Evolutionary conservation across 495 filamentous ascomycete genomes (phyloP), one percentile per base, ranked within the genome.

Genomic region (Lasiosphaeris hirsuta): DNA sequence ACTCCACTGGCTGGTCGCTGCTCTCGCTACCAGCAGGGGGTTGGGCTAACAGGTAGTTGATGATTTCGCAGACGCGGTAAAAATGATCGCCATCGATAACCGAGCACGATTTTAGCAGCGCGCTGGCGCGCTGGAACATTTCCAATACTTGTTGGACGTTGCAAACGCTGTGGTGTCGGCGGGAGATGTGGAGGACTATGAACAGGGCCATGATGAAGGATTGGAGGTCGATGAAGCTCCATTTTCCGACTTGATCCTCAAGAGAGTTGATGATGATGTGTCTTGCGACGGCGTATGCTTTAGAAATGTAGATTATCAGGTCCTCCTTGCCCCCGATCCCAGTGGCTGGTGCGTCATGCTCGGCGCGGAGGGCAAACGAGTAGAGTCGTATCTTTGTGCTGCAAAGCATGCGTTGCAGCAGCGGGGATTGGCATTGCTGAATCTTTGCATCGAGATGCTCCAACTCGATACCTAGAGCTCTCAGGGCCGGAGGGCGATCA

Each of bases 141-240:
- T n/a, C n/a, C n/a, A n/a, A n/a, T n/a, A n/a, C n/a, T n/a, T n/a
- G n/a, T n/a, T n/a, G n/a, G n/a, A 3, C 7, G 14, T 17, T 17
- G 7, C 9, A 7, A 17, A 17, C 17, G 42, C 5, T 45, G 7
- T 19, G 9, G 42, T 45, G 10, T 4, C 42, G 2, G 7, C 42
- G 14, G 6, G 42, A n/a, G 6, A 45, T 45, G 42, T 45, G 15
- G 9, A 14, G 42, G 10, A 45, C 42, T 2, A 19, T 45, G n/a
- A 45, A 45, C 15, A 45, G 42, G n/a, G 42, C 42, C 42, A 45
- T 45, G 11, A 45, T n/a, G n/a, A 45, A 45, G 42, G 42, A 45
- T 17, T 45, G 42, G 10, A 45, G 42, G 3, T 45, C 42, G 42
- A 45, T 45, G n/a, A 45, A 45, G 14, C 15, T 45, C 14, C 42